These are phyloP conservation scores for Lignosus rhinocerotis DNA, from an alignment of 1,284 basidiomycete genomes.

Conservation along the genomic window DNA sequence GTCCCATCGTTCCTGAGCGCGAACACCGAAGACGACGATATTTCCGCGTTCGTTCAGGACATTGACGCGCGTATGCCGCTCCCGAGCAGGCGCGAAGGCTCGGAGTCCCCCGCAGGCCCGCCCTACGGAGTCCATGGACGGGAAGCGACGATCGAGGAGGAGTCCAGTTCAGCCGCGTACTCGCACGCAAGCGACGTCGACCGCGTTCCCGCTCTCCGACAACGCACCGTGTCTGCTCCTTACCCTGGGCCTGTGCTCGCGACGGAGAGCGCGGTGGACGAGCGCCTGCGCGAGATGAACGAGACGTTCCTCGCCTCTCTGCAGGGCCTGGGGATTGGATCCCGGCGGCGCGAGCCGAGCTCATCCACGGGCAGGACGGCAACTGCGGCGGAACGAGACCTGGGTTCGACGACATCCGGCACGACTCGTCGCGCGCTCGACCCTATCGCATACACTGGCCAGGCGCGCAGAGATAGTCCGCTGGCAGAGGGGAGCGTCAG, in stretches of 20 bases:
- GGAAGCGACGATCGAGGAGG: conserved; percentile 18
- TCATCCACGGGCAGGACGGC: conserved; percentile 10
- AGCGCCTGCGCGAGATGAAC: conserved; percentile 61
- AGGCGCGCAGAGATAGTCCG: conserved; percentile 15
- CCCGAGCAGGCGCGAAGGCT: conserved; percentile 35
- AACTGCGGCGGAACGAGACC: neutral
- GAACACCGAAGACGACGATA: conserved; percentile 70
- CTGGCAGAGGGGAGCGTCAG: conserved; percentile 5
- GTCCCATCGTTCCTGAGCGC: conserved; percentile 47
- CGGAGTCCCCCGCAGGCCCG: conserved; percentile 6
- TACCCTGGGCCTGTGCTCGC: conserved; percentile 48
- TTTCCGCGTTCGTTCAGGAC: conserved; percentile 73
- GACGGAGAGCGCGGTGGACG: conserved; percentile 61
- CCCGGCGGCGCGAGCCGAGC: conserved; percentile 26
- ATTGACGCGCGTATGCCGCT: conserved; percentile 70
- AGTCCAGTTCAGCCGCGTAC: conserved; percentile 6
- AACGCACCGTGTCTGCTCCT: conserved; percentile 24
- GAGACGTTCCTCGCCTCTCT: conserved; percentile 62
- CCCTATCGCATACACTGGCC: conserved; percentile 9
- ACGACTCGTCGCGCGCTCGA: conserved; percentile 6
- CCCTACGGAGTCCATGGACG: conserved; percentile 3
- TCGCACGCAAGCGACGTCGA: conserved; percentile 4
- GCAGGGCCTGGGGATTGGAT: conserved; percentile 28
- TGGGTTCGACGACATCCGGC: neutral
- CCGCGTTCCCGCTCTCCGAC: conserved; percentile 5